These are phyloP conservation scores for Breviolum minutum DNA, from an alignment of 73 alveolate species.

Conservation along the genomic window DNA sequence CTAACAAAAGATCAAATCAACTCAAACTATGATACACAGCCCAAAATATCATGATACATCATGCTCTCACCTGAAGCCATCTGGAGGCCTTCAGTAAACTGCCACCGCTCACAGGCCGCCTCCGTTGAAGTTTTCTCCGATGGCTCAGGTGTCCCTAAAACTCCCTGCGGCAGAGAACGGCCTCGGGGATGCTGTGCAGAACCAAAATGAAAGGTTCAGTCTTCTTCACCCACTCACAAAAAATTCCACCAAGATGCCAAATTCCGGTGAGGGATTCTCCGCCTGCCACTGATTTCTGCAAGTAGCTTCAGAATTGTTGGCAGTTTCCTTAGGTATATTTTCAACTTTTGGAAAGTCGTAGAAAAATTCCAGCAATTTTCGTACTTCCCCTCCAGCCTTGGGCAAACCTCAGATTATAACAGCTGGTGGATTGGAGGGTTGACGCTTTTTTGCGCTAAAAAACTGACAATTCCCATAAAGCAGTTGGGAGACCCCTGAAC, in stretches of 20 bases:
- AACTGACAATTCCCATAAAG: not conserved
- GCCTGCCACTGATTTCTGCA: not conserved
- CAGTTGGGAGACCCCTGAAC: not conserved
- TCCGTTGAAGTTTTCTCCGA: not conserved
- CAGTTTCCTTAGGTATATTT: no score
- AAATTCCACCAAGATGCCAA: not conserved
- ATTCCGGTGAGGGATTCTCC: constrained; percentile 12
- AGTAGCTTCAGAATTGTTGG: no score
- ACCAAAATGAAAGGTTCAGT: not conserved
- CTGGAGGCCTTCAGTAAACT: not conserved
- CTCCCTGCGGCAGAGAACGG: constrained; percentile 3
- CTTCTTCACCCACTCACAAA: no score
- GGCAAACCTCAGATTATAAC: not conserved
- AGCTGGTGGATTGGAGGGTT: no score
- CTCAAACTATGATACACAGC: no score
- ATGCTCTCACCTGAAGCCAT: not conserved
- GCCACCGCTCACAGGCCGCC: not conserved
- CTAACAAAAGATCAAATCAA: no score
- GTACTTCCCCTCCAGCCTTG: not conserved
- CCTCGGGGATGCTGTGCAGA: not conserved
- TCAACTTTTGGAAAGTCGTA: not conserved
- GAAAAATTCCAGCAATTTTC: not conserved
- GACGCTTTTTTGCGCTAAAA: no score
- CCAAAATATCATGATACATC: not conserved
- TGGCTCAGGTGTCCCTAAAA: not conserved